These are phyloP conservation scores for Trichoderma breve DNA, from an alignment of 2,329 filamentous ascomycete genomes.

Conservation along the genomic window DNA sequence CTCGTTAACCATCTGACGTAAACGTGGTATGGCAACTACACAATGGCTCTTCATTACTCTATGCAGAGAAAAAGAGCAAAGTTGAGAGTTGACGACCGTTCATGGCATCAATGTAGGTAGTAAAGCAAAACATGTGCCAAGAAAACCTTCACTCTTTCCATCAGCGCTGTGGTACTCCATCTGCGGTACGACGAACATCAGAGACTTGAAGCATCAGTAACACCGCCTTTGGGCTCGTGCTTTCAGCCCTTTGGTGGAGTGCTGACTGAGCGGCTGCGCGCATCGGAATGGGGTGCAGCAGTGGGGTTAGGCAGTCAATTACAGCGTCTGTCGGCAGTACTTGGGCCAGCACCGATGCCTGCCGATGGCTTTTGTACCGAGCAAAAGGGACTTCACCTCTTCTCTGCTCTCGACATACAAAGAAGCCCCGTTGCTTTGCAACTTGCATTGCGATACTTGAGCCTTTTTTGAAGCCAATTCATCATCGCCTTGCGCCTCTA, in stretches of 20 bases:
- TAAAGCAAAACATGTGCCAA: not conserved
- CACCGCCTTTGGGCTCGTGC: not conserved
- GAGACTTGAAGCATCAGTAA: not conserved
- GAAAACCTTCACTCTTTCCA: not conserved
- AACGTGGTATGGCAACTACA: not conserved
- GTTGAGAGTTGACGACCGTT: not conserved
- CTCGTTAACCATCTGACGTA: not conserved
- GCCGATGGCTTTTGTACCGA: not conserved
- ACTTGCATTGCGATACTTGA: not conserved
- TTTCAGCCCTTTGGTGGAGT: not conserved
- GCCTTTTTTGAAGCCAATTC: not conserved
- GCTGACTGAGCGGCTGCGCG: not conserved
- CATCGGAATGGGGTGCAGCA: slow-evolving; percentile 12
- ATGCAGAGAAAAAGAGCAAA: not conserved
- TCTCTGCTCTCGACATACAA: not conserved
- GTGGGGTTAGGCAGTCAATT: slow-evolving; percentile 12
- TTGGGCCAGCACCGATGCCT: not conserved
- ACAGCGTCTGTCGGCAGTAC: slow-evolving; percentile 1
- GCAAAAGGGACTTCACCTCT: not conserved
- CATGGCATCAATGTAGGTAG: not conserved
- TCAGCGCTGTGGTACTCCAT: not conserved
- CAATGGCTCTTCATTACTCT: not conserved
- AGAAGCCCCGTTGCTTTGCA: not conserved
- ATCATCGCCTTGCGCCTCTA: not conserved
- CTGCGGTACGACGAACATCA: not conserved